Percentiles rank a stretch among this genome's conserved stretches.
These are phyloP conservation scores for Corynespora cassiicola DNA, from an alignment of 2,329 filamentous ascomycete species.

Conservation along the genomic window DNA sequence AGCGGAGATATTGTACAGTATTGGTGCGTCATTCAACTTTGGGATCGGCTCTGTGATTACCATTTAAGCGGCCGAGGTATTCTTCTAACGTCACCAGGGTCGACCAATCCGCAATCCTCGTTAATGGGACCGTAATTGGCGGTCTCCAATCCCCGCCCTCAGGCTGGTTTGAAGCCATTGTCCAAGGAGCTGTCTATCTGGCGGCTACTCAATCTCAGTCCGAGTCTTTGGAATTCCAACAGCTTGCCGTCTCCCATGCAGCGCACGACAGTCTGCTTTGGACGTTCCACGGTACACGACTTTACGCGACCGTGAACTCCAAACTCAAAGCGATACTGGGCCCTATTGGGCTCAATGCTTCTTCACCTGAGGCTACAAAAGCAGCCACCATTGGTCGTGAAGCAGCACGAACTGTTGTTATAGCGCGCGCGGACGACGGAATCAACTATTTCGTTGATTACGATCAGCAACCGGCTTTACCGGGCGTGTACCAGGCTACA, in stretches of 20 bases:
- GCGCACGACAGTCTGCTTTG: slow-evolving; percentile 34
- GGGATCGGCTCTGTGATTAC: no score
- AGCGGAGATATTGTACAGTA: slow-evolving; percentile 26
- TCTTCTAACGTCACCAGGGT: slow-evolving; percentile 17
- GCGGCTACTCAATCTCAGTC: slow-evolving; percentile 24
- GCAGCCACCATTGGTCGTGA: slow-evolving; percentile 23
- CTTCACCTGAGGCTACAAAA: slow-evolving; percentile 16
- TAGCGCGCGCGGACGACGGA: slow-evolving; percentile 26
- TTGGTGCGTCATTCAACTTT: slow-evolving; percentile 12
- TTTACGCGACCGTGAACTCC: slow-evolving; percentile 29
- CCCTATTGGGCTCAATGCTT: slow-evolving; percentile 25
- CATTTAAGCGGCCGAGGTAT: no score
- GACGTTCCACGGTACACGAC: slow-evolving; percentile 34
- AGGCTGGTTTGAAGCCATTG: slow-evolving; percentile 33
- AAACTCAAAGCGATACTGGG: slow-evolving; percentile 20
- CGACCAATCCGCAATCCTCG: slow-evolving; percentile 24
- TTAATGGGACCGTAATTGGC: slow-evolving; percentile 30
- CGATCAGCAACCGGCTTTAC: slow-evolving; percentile 13
- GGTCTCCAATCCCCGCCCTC: slow-evolving; percentile 33
- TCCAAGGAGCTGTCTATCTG: slow-evolving; percentile 31
- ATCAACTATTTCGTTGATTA: slow-evolving; percentile 33
- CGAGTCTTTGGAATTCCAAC: slow-evolving; percentile 30
- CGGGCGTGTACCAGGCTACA: slow-evolving; percentile 31
- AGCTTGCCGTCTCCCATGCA: slow-evolving; percentile 35
- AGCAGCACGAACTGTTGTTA: slow-evolving; percentile 23